These are phyloP conservation scores for Ambrosia artemisiifolia DNA, from an alignment of 129 eudicot genomes.

Conservation along the genomic window DNA sequence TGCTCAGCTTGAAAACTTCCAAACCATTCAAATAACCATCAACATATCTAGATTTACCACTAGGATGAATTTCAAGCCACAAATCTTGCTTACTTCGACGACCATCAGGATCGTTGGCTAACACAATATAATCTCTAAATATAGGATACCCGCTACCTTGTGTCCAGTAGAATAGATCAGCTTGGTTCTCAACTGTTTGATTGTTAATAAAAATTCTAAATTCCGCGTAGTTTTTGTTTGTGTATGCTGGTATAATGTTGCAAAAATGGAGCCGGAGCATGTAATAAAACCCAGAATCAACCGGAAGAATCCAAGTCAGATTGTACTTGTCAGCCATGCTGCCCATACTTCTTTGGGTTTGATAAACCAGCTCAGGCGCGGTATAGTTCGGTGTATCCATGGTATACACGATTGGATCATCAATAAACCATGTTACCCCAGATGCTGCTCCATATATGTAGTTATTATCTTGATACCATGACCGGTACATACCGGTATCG, in stretches of 20 bases:
- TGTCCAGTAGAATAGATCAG: constrained; percentile 40
- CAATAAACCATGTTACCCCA: not conserved
- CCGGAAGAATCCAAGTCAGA: constrained; percentile 42
- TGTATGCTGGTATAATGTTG: constrained; percentile 32
- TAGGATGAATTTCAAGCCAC: constrained; percentile 49
- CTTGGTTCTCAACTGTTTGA: constrained; percentile 32
- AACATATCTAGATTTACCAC: too few relatives aligned
- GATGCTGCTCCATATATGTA: constrained; percentile 41
- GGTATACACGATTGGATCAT: constrained; percentile 25
- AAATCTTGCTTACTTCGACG: constrained; percentile 20
- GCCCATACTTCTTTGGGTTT: constrained; percentile 50
- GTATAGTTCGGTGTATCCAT: constrained; percentile 26
- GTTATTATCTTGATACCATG: constrained; percentile 46
- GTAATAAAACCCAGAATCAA: constrained; percentile 53
- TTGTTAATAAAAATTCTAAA: too few relatives aligned
- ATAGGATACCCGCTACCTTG: constrained; percentile 39
- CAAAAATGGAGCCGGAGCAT: constrained; percentile 62
- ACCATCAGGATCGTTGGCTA: constrained; percentile 11
- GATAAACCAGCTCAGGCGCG: constrained; percentile 50
- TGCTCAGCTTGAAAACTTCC: constrained; percentile 54
- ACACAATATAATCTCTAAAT: constrained; percentile 39
- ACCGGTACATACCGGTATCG: constrained; percentile 47
- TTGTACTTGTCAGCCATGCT: constrained; percentile 9
- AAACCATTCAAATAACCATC: constrained; percentile 58
- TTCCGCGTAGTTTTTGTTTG: too few relatives aligned